phyloP scores from a whole-genome alignment of 2,329 filamentous ascomycete genomes.

The Talaromyces verruculosus region DNA sequence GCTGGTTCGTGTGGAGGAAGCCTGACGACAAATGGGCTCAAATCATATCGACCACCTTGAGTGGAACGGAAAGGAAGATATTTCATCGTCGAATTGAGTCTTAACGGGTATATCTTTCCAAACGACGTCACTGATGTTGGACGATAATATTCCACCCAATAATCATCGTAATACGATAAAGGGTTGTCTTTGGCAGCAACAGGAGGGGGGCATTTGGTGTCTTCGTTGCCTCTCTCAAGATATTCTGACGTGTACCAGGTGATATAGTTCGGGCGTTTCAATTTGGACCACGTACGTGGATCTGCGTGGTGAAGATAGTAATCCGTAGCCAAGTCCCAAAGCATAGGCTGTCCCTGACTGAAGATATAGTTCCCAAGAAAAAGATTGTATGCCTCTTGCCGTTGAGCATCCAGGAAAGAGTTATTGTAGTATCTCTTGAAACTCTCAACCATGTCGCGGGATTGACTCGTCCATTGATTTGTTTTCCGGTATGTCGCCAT shows the following conservation, averaged over 20 bases:
- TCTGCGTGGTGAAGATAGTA: constrained; percentile 93
- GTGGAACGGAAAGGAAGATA: constrained; percentile 75
- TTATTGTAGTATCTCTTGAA: constrained; percentile 99
- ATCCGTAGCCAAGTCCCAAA: constrained; percentile 93
- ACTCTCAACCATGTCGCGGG: constrained; percentile 97
- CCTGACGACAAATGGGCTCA: constrained; percentile 84
- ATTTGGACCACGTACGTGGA: constrained; percentile 70
- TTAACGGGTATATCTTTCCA: constrained; percentile 86
- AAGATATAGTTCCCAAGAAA: constrained; percentile 97
- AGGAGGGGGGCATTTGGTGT: constrained; percentile 24
- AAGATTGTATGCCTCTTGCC: constrained; percentile 95
- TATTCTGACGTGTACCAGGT: constrained; percentile 79
- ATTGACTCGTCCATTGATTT: constrained; percentile 97
- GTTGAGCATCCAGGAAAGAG: constrained; percentile 94
- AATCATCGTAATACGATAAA: constrained; percentile 73
- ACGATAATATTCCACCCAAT: constrained; percentile 96
- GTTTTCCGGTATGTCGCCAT: constrained; percentile 99
- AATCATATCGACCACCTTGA: constrained; percentile 69
- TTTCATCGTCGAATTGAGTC: constrained; percentile 84
- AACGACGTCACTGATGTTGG: constrained; percentile 85
- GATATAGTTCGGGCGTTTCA: constrained; percentile 70
- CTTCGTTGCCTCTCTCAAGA: constrained; percentile 58
- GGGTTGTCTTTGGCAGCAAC: constrained; percentile 30
- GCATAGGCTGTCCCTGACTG: constrained; percentile 80
- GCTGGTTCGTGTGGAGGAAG: constrained; percentile 55